phyloP scores from a whole-genome alignment of 2,329 filamentous ascomycete genomes.

The Hypoxylon sp. region DNA sequence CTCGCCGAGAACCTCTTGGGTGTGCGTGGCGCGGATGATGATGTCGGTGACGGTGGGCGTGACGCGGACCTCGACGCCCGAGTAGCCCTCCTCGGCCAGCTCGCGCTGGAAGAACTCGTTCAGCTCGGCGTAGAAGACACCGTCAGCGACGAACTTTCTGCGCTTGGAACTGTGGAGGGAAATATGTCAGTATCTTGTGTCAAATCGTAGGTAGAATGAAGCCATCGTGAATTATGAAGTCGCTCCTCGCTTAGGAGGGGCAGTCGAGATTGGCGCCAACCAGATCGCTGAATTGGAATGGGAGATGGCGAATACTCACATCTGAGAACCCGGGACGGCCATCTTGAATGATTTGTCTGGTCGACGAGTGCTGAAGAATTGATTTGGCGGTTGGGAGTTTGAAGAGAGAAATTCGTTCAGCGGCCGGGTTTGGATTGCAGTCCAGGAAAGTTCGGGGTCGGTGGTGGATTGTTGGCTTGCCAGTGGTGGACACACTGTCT shows the following conservation, averaged over 20 bases:
- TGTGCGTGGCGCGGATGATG: conserved; percentile 99
- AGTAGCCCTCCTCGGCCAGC: conserved; percentile 99
- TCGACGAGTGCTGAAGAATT: conserved; percentile 57
- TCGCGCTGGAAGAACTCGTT: conserved; percentile 99
- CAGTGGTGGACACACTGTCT: conserved; percentile 47
- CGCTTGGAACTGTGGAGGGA: conserved; percentile 79
- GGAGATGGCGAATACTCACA: conserved; percentile 62
- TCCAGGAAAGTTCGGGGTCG: conserved; percentile 44
- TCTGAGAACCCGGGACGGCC: conserved; percentile 73
- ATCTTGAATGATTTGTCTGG: conserved; percentile 64
- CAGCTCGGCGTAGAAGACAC: conserved; percentile 99
- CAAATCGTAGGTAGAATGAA: not conserved
- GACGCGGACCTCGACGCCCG: conserved; percentile 99
- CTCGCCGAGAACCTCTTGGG: conserved; percentile 99
- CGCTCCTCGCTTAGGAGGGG: conserved; percentile 24
- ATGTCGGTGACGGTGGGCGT: conserved; percentile 99
- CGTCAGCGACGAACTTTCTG: conserved; percentile 96
- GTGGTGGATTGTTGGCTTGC: conserved; percentile 43
- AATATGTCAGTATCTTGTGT: conserved; percentile 42
- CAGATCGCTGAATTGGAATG: not conserved
- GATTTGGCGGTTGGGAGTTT: conserved; percentile 49
- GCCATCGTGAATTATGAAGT: conserved; percentile 28
- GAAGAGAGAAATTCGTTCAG: conserved; percentile 41
- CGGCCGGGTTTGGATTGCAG: conserved; percentile 37
- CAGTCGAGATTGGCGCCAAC: conserved; percentile 16